Evolutionary conservation across 352 stramenopile genomes (phyloP).

Genomic region (Globisporangium viniferum): DNA sequence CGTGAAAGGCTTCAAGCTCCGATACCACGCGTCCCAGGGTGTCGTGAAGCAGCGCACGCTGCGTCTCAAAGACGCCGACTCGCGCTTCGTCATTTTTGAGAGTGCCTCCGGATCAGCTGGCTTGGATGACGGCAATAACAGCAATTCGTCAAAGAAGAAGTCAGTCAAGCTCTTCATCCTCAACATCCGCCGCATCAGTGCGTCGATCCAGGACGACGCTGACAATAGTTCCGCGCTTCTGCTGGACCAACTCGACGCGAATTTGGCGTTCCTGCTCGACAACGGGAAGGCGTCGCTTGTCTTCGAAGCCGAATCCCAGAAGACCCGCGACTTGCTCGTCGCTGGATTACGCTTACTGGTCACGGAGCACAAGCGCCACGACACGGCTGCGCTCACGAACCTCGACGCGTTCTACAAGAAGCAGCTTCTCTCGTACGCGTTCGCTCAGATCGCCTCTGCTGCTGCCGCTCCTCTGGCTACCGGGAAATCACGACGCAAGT

Average conservation of each 20-base stretch:
- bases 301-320: slow-evolving; percentile 60
- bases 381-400: slow-evolving; percentile 34
- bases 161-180: slow-evolving; percentile 49
- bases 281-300: slow-evolving; percentile 61
- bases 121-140: not conserved
- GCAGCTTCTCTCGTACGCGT: slow-evolving; percentile 10
- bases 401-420: slow-evolving; percentile 19
- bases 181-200: slow-evolving; percentile 52
- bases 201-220: slow-evolving; percentile 18
- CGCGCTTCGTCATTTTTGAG: slow-evolving; percentile 56
- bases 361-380: slow-evolving; percentile 49
- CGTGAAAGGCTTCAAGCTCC: slow-evolving; percentile 59
- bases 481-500: slow-evolving; percentile 6
- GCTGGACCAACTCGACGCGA: slow-evolving; percentile 24
- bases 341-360: slow-evolving; percentile 59
- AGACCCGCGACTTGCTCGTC: slow-evolving; percentile 67
- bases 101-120: slow-evolving; percentile 24
- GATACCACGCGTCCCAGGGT: slow-evolving; percentile 48
- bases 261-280: slow-evolving; percentile 44
- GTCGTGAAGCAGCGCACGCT: slow-evolving; percentile 47
- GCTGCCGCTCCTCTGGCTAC: not conserved
- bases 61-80: slow-evolving; percentile 32
- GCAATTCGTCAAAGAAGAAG: slow-evolving; percentile 37
- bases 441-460: not conserved
- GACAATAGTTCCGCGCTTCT: not conserved